Base-by-base conservation (phyloP, 2,329 filamentous ascomycete genomes). In the Hypoxylon sp. region DNA sequence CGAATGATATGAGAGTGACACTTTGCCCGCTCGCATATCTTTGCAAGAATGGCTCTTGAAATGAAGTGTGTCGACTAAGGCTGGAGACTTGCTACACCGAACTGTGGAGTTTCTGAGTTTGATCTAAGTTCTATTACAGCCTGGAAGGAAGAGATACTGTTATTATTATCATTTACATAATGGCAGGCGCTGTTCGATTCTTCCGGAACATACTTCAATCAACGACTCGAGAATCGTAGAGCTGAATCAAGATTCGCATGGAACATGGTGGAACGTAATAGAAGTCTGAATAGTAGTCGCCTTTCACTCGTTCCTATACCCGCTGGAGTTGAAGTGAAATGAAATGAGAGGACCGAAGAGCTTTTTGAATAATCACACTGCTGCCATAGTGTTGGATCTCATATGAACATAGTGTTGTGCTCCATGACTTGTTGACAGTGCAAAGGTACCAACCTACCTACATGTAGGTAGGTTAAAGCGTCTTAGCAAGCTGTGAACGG, bases 1-100 rank as follows among this genome's bases (percentile, higher is more conserved):
- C 22, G 52, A 47, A 55, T 33, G 51, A 42, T 33, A 60, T 47
- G 50, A 42, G 24, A 59, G 19, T 47, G 52, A 60, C 31, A 44
- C 19, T 48, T 33, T 11, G 33, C 13, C 31, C 47, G 51, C 10
- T 51, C 58, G 51, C 17, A 19, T 26, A 10, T 42, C 14, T 10
- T 37, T 48, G 37, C 13, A 39, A 35, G 37, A 53, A 61, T 44
- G 24, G 37, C 52, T 37, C 14, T 35, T 11, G 50, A 24, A 50
- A 44, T 42, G 39, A 33, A 46, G 24, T 46, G 39, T 46, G 44
- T 52, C 24, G 44, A 22, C 22, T 9, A 14, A 61, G 44, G 50
- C 26, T 19, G 35, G 53, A 37, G 22, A 3, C 26, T 57, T 33
- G 22, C 33, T 61, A 53, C 33, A 47, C 61, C 19, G 59, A 55